Conservation (phyloP, 2,329 filamentous ascomycete species). For the Chaetothyriales sp. region DNA sequence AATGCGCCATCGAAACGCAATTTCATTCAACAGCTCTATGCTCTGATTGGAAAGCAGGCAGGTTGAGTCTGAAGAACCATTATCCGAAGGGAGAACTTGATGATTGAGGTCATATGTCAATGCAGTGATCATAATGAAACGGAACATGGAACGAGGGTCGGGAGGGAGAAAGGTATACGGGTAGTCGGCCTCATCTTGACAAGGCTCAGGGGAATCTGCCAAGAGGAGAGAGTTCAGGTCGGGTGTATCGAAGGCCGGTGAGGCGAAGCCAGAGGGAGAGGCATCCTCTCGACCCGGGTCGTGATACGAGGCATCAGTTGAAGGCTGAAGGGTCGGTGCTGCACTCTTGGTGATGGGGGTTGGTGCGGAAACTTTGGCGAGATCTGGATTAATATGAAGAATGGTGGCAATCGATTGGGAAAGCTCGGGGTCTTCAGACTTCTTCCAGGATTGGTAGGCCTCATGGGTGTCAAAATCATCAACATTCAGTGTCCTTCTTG, state of each 20-base stretch:
- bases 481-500: constrained; percentile 57
- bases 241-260: constrained; percentile 45
- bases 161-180: constrained; percentile 81
- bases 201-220: not conserved
- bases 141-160: constrained; percentile 69
- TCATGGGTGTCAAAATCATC: constrained; percentile 86
- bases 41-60: constrained; percentile 59
- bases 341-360: constrained; percentile 44
- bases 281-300: constrained; percentile 34
- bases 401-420: constrained; percentile 91
- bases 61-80: constrained; percentile 26
- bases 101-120: constrained; percentile 48
- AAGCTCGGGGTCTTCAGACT: constrained; percentile 69
- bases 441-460: constrained; percentile 79
- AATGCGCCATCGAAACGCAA: constrained; percentile 77
- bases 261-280: constrained; percentile 26
- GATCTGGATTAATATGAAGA: constrained; percentile 66
- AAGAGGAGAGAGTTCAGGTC: constrained; percentile 9
- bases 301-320: constrained; percentile 28
- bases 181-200: constrained; percentile 29
- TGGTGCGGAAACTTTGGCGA: constrained; percentile 59
- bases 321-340: constrained; percentile 24
- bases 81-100: constrained; percentile 32
- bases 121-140: constrained; percentile 63
- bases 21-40: constrained; percentile 66